Conservation (phyloP, 805 yeast genomes). For the Lipomyces sp. region DNA sequence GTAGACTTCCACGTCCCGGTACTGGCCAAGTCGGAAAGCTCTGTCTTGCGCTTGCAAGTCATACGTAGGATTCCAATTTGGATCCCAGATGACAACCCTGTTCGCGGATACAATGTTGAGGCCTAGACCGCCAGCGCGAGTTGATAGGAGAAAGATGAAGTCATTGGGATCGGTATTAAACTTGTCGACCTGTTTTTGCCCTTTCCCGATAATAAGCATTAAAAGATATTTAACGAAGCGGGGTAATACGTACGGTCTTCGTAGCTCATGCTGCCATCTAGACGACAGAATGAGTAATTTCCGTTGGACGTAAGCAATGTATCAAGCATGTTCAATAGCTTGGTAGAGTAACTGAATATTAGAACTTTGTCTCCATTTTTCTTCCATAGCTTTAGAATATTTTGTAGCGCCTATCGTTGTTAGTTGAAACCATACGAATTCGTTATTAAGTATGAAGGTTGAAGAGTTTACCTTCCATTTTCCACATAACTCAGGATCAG, state of each 20-base stretch:
- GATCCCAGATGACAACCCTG: constrained; percentile 32
- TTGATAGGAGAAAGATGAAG: constrained; percentile 29
- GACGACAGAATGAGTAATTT: constrained; percentile 20
- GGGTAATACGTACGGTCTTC: constrained; percentile 18
- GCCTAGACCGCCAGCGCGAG: constrained; percentile 34
- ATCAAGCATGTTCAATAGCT: constrained; percentile 28
- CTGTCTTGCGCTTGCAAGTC: constrained; percentile 36
- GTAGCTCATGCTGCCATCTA: constrained; percentile 27
- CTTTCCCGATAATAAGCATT: not conserved
- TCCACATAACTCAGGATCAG: constrained; percentile 33
- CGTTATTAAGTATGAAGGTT: not conserved
- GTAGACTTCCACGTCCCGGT: constrained; percentile 33
- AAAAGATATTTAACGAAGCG: not conserved
- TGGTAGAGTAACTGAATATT: constrained; percentile 29
- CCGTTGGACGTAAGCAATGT: constrained; percentile 14
- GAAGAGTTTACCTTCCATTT: constrained; percentile 24
- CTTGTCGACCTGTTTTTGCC: constrained; percentile 28
- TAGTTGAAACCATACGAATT: not conserved
- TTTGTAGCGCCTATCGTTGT: constrained; percentile 11
- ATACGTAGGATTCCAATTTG: constrained; percentile 36
- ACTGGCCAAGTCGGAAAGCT: constrained; percentile 33
- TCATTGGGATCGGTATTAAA: constrained; percentile 21
- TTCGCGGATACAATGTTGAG: constrained; percentile 34
- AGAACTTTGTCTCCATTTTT: constrained; percentile 27
- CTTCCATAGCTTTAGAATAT: constrained; percentile 22